These are phyloP conservation scores for Colletotrichum lupini DNA, from an alignment of 2,329 filamentous ascomycete genomes.

Conservation along the genomic window DNA sequence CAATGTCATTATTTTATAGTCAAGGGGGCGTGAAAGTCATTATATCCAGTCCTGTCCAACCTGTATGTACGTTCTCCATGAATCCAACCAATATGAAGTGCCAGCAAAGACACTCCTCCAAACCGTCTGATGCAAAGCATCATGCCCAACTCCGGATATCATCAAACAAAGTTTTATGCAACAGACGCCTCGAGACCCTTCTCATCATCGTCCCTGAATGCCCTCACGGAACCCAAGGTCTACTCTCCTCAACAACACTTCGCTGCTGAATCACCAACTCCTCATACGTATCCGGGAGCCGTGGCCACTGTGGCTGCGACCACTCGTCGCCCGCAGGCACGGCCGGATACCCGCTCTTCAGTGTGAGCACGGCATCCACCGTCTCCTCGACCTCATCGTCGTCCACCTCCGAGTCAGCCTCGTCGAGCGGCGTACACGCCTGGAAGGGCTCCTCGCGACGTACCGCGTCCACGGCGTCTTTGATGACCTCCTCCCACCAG, in stretches of 20 bases:
- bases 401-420: conserved; percentile 33
- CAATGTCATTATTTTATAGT: not conserved
- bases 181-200: not conserved
- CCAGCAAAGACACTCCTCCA: not conserved
- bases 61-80: not conserved
- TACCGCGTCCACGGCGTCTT: conserved; percentile 33
- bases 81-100: not conserved
- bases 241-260: conserved; percentile 15
- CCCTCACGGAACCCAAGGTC: conserved; percentile 2
- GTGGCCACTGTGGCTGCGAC: conserved; percentile 32
- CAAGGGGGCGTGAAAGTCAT: conserved; percentile 3
- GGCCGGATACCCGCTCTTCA: conserved; percentile 22
- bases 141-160: conserved; percentile 7
- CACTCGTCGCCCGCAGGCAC: conserved; percentile 31
- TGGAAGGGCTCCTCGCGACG: conserved; percentile 28
- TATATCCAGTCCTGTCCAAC: not conserved
- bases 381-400: conserved; percentile 30
- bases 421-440: conserved; percentile 27
- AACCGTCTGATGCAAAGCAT: not conserved
- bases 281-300: conserved; percentile 33
- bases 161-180: not conserved
- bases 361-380: conserved; percentile 29
- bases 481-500: conserved; percentile 34
- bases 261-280: conserved; percentile 32
- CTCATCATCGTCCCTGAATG: too few relatives aligned